These are phyloP conservation scores for Nakazawaea laoshanensis DNA, from an alignment of 805 yeast genomes.

Conservation along the genomic window DNA sequence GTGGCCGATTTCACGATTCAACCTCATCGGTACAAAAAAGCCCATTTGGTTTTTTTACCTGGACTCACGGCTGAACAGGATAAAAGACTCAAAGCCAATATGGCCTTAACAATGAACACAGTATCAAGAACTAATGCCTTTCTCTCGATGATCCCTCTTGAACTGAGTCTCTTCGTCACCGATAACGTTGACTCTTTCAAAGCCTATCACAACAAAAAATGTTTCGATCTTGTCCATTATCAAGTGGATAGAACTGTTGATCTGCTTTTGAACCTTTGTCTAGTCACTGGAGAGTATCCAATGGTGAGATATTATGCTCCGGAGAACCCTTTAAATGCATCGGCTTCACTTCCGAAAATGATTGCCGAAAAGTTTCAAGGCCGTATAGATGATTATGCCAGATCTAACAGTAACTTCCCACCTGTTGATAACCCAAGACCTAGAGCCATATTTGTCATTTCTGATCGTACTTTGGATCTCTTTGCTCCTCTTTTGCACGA, in stretches of 20 bases:
- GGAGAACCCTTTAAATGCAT: constrained; percentile 32
- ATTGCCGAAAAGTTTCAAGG: constrained; percentile 67
- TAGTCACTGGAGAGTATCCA: constrained; percentile 83
- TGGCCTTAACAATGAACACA: constrained; percentile 14
- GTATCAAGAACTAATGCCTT: constrained; percentile 22
- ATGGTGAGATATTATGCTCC: constrained; percentile 66
- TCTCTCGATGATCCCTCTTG: constrained; percentile 55
- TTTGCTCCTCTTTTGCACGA: constrained; percentile 84
- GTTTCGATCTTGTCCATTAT: constrained; percentile 49
- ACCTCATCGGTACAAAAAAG: constrained; percentile 67
- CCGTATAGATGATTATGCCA: constrained; percentile 67
- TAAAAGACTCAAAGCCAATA: constrained; percentile 12
- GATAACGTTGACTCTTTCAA: constrained; percentile 56
- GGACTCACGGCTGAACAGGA: constrained; percentile 25
- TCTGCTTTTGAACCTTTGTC: constrained; percentile 63
- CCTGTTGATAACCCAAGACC: constrained; percentile 43
- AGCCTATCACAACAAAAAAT: constrained; percentile 58
- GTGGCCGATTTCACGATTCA: constrained; percentile 59
- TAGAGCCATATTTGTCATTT: constrained; percentile 63
- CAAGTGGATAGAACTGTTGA: constrained; percentile 54
- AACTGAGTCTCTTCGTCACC: constrained; percentile 65
- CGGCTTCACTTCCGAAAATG: constrained; percentile 54
- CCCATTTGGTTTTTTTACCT: constrained; percentile 68
- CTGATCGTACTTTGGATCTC: constrained; percentile 80
- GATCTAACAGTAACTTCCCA: constrained; percentile 59